Base-by-base conservation (phyloP, 441 rosid species). In the Pelargonium myrrhifolium region DNA sequence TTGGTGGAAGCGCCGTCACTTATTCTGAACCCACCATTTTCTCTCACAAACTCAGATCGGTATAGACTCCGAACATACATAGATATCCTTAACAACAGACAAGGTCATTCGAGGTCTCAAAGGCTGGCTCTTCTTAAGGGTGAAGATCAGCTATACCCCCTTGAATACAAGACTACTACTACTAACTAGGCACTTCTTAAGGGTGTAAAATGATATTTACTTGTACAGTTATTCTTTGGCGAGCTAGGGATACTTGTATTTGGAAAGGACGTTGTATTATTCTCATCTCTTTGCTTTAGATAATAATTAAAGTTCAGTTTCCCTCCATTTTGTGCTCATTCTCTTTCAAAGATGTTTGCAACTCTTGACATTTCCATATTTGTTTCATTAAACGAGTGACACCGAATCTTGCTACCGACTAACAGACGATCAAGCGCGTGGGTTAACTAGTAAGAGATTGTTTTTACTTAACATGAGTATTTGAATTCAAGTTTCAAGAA, bases 1-100 rank as follows among this genome's bases (percentile, higher is more conserved):
- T 73, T 87, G 65, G 86, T 87, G 64, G 99, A 93, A 79, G 99
- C 99, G 24, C 93, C 96, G 3, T 84, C 89, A 6, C 92, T 91
- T 66, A 82, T 85, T 72, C 81, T 93, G 39, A 93, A 88, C 68
- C 99, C 97, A 12, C 92, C 96, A 0, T 81, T 93, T 72, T 91
- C 93, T 39, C 93, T 93, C 70, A 91, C 99, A 72, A 89, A 87
- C 82, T 85, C 92, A 6, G 93, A 86, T 66, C 84, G 88, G 65
- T 78, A 76, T 59, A 83, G 96, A 65, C 95, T 93, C n/a, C 78
- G 82, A 15, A 82, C 64, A 9, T 93, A 91, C 76, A 88, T 89
- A 9, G 87, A 85, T 68, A 69, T 77, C 65, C 93, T 93, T 45
- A 89, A 85, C 22, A 82, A 79, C 69, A 83, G 96, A 81, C 86